Evolutionary conservation across 345 rosid species (phyloP).

Genomic region (Salix purpurea): DNA sequence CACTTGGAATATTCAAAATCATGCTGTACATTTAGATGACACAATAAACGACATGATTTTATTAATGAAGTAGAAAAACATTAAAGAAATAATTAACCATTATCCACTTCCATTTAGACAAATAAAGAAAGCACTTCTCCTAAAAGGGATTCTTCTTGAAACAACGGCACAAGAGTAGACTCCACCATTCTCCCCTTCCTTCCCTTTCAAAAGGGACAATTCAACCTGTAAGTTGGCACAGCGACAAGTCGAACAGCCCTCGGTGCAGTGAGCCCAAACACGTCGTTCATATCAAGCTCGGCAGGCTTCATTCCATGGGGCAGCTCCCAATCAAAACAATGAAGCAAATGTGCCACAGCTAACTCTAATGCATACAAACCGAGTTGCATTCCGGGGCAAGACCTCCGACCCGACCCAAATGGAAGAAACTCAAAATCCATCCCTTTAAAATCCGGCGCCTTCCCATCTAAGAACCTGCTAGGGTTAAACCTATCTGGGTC

Average conservation of each 20-base stretch:
- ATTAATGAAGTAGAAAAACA: no score
- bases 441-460: conserved; percentile 37
- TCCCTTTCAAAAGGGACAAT: neutral
- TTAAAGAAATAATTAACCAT: no score
- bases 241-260: conserved; percentile 37
- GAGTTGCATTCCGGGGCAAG: conserved; percentile 45
- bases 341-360: conserved; percentile 32
- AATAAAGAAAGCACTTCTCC: neutral
- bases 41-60: no score
- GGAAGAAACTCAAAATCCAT: conserved; percentile 32
- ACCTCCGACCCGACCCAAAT: conserved; percentile 40
- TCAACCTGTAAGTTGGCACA: conserved; percentile 25
- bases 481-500: conserved; percentile 35
- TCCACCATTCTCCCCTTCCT: neutral
- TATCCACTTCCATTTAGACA: no score
- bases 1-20: no score
- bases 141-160: neutral
- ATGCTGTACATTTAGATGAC: no score
- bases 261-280: conserved; percentile 47
- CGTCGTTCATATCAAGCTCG: conserved; percentile 38
- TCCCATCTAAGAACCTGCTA: conserved; percentile 23
- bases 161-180: neutral
- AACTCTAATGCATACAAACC: conserved; percentile 37
- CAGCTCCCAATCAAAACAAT: conserved; percentile 39
- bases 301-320: conserved; percentile 32